Conservation (phyloP, 352 stramenopile genomes). For the Phytophthora hybrid region DNA sequence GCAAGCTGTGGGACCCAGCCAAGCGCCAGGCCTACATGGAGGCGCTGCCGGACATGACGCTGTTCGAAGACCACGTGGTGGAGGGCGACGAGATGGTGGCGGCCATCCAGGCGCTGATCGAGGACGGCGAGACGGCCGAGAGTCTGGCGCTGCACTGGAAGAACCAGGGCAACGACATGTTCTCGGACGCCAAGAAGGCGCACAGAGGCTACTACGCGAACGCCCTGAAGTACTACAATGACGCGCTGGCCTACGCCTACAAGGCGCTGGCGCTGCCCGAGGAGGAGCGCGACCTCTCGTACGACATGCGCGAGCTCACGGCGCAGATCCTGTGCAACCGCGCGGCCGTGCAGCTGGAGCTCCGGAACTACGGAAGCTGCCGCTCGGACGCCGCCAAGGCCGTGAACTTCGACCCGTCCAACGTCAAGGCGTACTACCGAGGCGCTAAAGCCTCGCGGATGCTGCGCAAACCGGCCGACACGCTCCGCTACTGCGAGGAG, state of each 20-base stretch:
- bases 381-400: slow-evolving; percentile 81
- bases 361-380: slow-evolving; percentile 90
- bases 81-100: slow-evolving; percentile 89
- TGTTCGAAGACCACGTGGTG: slow-evolving; percentile 90
- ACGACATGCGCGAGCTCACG: slow-evolving; percentile 76
- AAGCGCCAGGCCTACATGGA: slow-evolving; percentile 89
- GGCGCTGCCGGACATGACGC: slow-evolving; percentile 84
- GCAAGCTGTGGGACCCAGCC: slow-evolving; percentile 81
- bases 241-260: slow-evolving; percentile 78
- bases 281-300: slow-evolving; percentile 64
- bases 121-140: slow-evolving; percentile 89
- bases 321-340: slow-evolving; percentile 86
- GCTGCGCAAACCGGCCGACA: slow-evolving; percentile 82
- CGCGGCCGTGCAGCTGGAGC: slow-evolving; percentile 80
- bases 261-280: slow-evolving; percentile 77
- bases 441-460: slow-evolving; percentile 84
- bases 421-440: slow-evolving; percentile 89
- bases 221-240: slow-evolving; percentile 85
- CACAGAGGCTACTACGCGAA: slow-evolving; percentile 79
- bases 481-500: slow-evolving; percentile 82
- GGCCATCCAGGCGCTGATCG: slow-evolving; percentile 87
- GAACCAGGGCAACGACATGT: slow-evolving; percentile 91
- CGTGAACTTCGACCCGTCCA: slow-evolving; percentile 71
- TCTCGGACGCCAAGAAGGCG: slow-evolving; percentile 74
- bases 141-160: slow-evolving; percentile 89